phyloP scores from a whole-genome alignment of 1,139 yeast genomes.

The Kodamaea sp. region DNA sequence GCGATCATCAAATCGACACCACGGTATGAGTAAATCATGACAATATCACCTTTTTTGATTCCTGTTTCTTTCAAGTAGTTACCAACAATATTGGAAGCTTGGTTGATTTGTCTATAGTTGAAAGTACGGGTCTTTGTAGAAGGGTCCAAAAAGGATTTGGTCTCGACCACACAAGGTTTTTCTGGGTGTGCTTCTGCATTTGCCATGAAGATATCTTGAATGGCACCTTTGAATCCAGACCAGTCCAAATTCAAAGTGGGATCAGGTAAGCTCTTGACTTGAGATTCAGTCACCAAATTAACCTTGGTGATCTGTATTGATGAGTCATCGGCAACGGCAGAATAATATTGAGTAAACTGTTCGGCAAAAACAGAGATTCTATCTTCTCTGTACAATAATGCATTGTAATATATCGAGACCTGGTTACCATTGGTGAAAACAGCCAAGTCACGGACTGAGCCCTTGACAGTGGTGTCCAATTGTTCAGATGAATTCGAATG shows the following conservation, averaged over 20 bases:
- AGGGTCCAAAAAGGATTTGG: constrained; percentile 64
- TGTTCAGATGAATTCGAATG: constrained; percentile 39
- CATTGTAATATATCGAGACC: constrained; percentile 60
- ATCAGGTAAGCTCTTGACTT: constrained; percentile 65
- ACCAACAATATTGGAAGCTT: constrained; percentile 92
- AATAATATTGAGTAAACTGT: constrained; percentile 60
- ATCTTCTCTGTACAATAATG: constrained; percentile 66
- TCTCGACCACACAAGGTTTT: constrained; percentile 86
- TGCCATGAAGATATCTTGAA: constrained; percentile 86
- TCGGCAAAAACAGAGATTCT: constrained; percentile 69
- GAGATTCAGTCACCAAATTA: constrained; percentile 63
- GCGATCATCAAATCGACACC: constrained; percentile 97
- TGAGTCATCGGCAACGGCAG: constrained; percentile 32
- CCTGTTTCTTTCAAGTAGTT: constrained; percentile 82
- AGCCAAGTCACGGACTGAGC: constrained; percentile 64
- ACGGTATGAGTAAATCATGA: constrained; percentile 95
- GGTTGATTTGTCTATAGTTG: constrained; percentile 80
- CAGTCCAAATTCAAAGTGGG: constrained; percentile 87
- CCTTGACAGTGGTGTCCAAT: constrained; percentile 46
- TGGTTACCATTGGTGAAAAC: constrained; percentile 36
- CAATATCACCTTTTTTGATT: constrained; percentile 85
- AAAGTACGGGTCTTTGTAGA: constrained; percentile 62
- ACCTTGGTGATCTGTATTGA: constrained; percentile 53
- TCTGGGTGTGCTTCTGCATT: constrained; percentile 85
- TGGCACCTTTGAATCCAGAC: constrained; percentile 90